Base-by-base conservation (phyloP, 1,284 basidiomycete species). In the Neonothopanus nambi region DNA sequence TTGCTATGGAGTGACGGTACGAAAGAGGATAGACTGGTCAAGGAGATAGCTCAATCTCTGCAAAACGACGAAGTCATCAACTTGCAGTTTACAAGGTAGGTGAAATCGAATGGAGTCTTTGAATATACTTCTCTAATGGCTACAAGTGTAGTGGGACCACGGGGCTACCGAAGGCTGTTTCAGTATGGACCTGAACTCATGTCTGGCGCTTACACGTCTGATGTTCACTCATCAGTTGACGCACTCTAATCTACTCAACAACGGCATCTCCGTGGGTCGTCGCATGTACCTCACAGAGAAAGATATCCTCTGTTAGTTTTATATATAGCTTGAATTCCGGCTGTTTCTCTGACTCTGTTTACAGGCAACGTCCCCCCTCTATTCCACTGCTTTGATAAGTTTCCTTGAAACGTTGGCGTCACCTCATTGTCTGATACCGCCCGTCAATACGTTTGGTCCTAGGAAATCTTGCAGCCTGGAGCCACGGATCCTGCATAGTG, bases 371-470 rank as follows among this genome's bases (percentile, higher is more conserved):
- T 84, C 1, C 89, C 90, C 1, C 89, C 89, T 0, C 68, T 92
- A 0, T 92, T 92, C 65, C 89, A 93, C 65, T 93, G 91, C 63
- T 93, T 93, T 80, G 91, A 90, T 91, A 69, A 86, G 89, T 87
- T 36, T 33, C 20, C 26, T 53, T 28, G 45, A 49, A 35, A 51
- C 35, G 7, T 21, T 52, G 17, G 40, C 20, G 35, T 36, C 36
- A 36, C 21, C 48, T 43, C 41, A 54, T 57, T 48, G 17, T 51
- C 42, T 52, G 53, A 54, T 23, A 39, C 51, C 49, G 51, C 58
- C 37, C 49, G 26, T 47, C 47, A 54, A 56, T 61, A 90, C 85
- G 90, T 63, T 80, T 93, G 40, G 84, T 93, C 9, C 67, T 93
- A 60, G 90, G 91, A 36, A 93, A 93, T 61, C 75, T 93, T 20